phyloP scores from a whole-genome alignment of 2,329 filamentous ascomycete species.

The Dactylonectria macrodidyma region DNA sequence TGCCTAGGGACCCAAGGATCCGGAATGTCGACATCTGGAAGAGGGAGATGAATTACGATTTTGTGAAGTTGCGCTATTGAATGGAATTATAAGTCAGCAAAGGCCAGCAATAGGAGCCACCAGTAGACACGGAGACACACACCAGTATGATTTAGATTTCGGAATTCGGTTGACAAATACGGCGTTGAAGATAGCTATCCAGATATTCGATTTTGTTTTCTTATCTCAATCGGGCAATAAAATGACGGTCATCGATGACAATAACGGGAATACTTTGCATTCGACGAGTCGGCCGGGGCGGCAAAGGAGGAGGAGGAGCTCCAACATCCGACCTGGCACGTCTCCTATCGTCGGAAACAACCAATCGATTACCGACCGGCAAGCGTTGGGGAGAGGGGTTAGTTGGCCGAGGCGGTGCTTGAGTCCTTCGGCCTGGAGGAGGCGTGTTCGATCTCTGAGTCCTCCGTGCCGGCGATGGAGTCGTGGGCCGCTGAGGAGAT shows the following conservation, averaged over 20 bases:
- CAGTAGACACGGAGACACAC: slow-evolving; percentile 28
- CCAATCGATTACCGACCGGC: slow-evolving; percentile 12
- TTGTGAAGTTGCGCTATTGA: slow-evolving; percentile 7
- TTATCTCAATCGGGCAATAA: slow-evolving; percentile 42
- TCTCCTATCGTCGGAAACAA: slow-evolving; percentile 21
- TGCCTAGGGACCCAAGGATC: slow-evolving; percentile 43
- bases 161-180: slow-evolving; percentile 21
- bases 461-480: slow-evolving; percentile 37
- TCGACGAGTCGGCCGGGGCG: slow-evolving; percentile 46
- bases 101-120: slow-evolving; percentile 13
- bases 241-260: slow-evolving; percentile 47
- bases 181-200: slow-evolving; percentile 35
- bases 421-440: slow-evolving; percentile 38
- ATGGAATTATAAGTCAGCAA: slow-evolving; percentile 24
- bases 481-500: slow-evolving; percentile 34
- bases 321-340: slow-evolving; percentile 45
- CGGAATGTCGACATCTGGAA: slow-evolving; percentile 34
- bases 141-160: slow-evolving; percentile 36
- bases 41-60: slow-evolving; percentile 35
- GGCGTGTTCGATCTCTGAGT: slow-evolving; percentile 40
- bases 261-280: slow-evolving; percentile 49
- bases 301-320: slow-evolving; percentile 39
- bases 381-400: slow-evolving; percentile 25
- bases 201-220: slow-evolving; percentile 22
- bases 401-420: slow-evolving; percentile 32